phyloP scores from a whole-genome alignment of 2,329 filamentous ascomycete species.

The Orbilia brochopaga region DNA sequence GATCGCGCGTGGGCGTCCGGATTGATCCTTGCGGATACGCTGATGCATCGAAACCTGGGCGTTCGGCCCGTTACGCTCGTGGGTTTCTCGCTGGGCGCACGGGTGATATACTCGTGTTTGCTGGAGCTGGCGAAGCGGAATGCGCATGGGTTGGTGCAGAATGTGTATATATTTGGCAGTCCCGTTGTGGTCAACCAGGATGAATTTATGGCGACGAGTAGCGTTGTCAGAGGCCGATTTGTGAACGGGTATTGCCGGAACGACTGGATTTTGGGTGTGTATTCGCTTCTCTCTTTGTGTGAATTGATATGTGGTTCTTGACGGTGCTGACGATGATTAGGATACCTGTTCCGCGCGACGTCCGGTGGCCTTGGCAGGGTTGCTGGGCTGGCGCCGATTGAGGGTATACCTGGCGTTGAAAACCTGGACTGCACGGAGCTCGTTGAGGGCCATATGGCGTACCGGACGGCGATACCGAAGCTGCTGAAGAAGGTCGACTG shows the following conservation, averaged over 20 bases:
- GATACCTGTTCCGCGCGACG: slow-evolving; percentile 92
- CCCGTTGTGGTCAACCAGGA: slow-evolving; percentile 71
- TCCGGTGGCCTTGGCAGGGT: slow-evolving; percentile 85
- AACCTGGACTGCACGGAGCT: slow-evolving; percentile 71
- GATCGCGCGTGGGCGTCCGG: slow-evolving; percentile 81
- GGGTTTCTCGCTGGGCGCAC: slow-evolving; percentile 80
- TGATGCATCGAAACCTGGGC: slow-evolving; percentile 81
- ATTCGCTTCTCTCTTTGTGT: slow-evolving; percentile 60
- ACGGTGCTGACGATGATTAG: slow-evolving; percentile 54
- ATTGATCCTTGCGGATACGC: slow-evolving; percentile 76
- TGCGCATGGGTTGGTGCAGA: slow-evolving; percentile 83
- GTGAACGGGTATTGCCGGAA: slow-evolving; percentile 89
- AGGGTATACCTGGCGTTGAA: slow-evolving; percentile 70
- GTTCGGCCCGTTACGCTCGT: slow-evolving; percentile 80
- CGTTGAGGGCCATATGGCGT: slow-evolving; percentile 72
- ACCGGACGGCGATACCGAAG: slow-evolving; percentile 70
- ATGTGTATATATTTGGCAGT: slow-evolving; percentile 80
- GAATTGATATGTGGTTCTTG: neutral
- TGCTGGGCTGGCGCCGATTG: slow-evolving; percentile 75
- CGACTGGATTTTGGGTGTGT: slow-evolving; percentile 83
- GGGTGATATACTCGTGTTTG: slow-evolving; percentile 82
- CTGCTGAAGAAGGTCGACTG: slow-evolving; percentile 70
- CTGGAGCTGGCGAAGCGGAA: slow-evolving; percentile 75
- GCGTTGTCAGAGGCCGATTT: slow-evolving; percentile 76
- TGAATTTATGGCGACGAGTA: slow-evolving; percentile 78